These are phyloP conservation scores for Kurtzmaniella fragi DNA, from an alignment of 805 yeast species.

Conservation along the genomic window DNA sequence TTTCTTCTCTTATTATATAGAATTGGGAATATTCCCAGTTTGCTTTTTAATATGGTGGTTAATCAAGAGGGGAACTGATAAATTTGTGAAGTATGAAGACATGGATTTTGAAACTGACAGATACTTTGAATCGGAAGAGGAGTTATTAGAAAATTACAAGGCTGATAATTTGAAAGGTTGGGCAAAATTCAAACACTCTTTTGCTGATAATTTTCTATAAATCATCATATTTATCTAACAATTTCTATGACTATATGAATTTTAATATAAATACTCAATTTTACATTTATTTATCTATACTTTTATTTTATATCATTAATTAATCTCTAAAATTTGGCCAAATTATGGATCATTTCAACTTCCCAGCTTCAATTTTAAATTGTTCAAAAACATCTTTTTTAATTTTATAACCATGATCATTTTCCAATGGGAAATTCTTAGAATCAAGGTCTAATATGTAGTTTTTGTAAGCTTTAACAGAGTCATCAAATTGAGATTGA, in stretches of 20 bases:
- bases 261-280: neutral
- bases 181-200: constrained; percentile 29
- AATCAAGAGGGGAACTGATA: constrained; percentile 33
- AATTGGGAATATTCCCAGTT: constrained; percentile 43
- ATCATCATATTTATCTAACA: too few relatives aligned
- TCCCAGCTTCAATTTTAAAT: constrained; percentile 12
- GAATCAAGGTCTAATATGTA: constrained; percentile 59
- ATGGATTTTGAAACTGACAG: constrained; percentile 53
- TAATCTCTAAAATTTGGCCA: too few relatives aligned
- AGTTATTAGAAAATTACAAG: constrained; percentile 32
- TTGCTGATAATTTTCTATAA: too few relatives aligned
- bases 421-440: constrained; percentile 54
- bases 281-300: neutral
- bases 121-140: constrained; percentile 48
- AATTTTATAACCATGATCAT: constrained; percentile 61
- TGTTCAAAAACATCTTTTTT: constrained; percentile 52
- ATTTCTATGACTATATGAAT: too few relatives aligned
- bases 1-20: constrained; percentile 44
- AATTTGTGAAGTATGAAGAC: constrained; percentile 37
- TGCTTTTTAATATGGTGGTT: constrained; percentile 40
- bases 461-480: constrained; percentile 45
- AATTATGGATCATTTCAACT: constrained; percentile 1
- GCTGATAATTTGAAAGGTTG: constrained; percentile 39
- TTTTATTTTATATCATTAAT: neutral
- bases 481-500: constrained; percentile 43